phyloP scores from a whole-genome alignment of 306 rosid genomes.

The Astragalus membranaceus region DNA sequence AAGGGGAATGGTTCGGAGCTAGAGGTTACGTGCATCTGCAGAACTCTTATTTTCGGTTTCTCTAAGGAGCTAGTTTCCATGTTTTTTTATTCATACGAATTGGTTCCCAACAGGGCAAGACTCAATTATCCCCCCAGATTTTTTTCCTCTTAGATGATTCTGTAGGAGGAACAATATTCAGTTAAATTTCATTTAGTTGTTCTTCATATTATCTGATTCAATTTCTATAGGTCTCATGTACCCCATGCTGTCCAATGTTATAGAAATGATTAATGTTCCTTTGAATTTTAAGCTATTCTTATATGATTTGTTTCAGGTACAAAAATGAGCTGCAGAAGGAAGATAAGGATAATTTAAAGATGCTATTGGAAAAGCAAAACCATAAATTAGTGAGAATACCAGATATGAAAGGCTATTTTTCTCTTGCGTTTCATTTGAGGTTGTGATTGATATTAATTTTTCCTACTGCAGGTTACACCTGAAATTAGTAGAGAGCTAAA shows the following conservation, averaged over 20 bases:
- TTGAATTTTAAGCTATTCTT: neutral
- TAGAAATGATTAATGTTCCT: neutral
- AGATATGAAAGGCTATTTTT: conserved; percentile 5
- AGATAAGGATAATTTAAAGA: conserved; percentile 65
- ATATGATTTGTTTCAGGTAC: conserved; percentile 54
- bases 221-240: neutral
- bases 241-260: neutral
- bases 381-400: conserved; percentile 63
- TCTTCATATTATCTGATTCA: neutral
- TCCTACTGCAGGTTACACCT: conserved; percentile 68
- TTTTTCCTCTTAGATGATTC: neutral
- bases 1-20: too few species aligned
- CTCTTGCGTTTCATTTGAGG: neutral
- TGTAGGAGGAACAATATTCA: neutral
- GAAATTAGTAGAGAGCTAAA: conserved; percentile 73
- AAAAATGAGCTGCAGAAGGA: conserved; percentile 72
- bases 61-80: too few species aligned
- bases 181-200: too few species aligned
- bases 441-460: neutral
- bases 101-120: neutral
- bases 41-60: too few species aligned
- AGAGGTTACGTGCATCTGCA: too few species aligned
- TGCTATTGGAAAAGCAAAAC: conserved; percentile 59
- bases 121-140: neutral
- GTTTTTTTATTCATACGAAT: neutral